Evolutionary conservation across 139 green algal genomes (phyloP), one percentile per base, ranked within the genome.

Genomic region (Limnomonas spitsbergensis): DNA sequence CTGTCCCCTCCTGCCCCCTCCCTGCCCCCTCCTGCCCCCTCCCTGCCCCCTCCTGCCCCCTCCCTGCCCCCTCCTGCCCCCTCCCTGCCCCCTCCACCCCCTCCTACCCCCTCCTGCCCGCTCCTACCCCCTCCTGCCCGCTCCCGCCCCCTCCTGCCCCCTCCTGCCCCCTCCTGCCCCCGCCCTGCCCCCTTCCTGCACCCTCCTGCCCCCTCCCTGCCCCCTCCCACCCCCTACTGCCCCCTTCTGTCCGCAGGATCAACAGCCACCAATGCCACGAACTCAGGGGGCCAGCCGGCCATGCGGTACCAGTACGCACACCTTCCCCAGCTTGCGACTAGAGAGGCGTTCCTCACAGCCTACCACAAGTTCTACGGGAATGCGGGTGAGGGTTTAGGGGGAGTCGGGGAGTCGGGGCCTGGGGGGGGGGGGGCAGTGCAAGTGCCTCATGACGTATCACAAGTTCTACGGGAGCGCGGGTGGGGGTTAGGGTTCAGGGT

Each of bases 281-380:
- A n/a, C n/a, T n/a, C n/a, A n/a, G n/a, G n/a, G n/a, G n/a, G n/a
- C n/a, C n/a, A n/a, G n/a, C n/a, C n/a, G n/a, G n/a, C n/a, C n/a
- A n/a, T n/a, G n/a, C 9, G 29, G 56, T 70, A 70, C 29, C 7
- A 70, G 9, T 70, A 70, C 29, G 6, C 4, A 24, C 14, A 32
- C 24, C 56, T 70, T 4, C 56, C 56, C 24, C 7, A 7, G 4
- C 56, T 70, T 7, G 9, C 56, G n/a, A 38, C 56, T 32, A 70
- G 29, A 32, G 56, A 70, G 56, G 4, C 14, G 4, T 70, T 70
- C 56, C 56, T 70, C n/a, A 70, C 56, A 24, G 56, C 9, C 14
- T 70, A 70, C 56, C 56, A 70, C 7, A 70, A 70, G 29, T 70
- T 24, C 14, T 32, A 70, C 29, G 56, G 56, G 4, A 70, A 70